Evolutionary conservation across 2,329 filamentous ascomycete genomes (phyloP).

Genomic region (Alternaria angustiovoidea): DNA sequence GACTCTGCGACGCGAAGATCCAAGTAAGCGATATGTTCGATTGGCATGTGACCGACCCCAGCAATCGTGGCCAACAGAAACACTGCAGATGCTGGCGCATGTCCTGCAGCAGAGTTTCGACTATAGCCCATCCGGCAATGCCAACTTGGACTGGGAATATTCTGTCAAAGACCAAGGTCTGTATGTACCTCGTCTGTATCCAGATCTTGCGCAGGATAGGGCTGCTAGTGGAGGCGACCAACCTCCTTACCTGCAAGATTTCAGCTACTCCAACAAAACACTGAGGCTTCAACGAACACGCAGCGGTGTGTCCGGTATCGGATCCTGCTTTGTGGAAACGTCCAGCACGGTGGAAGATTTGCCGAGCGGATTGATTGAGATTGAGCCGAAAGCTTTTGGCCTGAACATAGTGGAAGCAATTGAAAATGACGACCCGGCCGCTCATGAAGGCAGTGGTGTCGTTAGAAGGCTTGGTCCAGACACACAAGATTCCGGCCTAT

Average conservation of each 20-base stretch:
- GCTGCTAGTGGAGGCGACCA: not conserved
- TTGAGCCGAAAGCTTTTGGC: constrained; percentile 3
- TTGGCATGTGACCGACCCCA: not conserved
- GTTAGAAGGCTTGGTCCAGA: not conserved
- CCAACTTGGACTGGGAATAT: constrained; percentile 3
- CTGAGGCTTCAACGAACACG: not conserved
- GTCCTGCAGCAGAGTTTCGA: not conserved
- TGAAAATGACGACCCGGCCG: not conserved
- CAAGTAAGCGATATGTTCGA: constrained; percentile 1
- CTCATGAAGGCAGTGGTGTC: constrained; percentile 2
- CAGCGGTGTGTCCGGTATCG: not conserved
- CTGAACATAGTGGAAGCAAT: not conserved
- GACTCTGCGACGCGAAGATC: constrained; percentile 4
- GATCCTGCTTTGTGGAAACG: not conserved
- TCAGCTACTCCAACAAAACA: not conserved
- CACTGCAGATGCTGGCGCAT: not conserved
- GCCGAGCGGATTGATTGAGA: not conserved
- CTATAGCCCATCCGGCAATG: not conserved
- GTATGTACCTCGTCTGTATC: constrained; percentile 1
- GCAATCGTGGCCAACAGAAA: not conserved
- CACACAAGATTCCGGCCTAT: not conserved
- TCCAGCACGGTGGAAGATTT: not conserved
- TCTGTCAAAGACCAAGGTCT: not conserved
- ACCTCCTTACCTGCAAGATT: constrained; percentile 1
- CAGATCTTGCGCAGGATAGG: not conserved